These are phyloP conservation scores for Baeospora myosura DNA, from an alignment of 1,284 basidiomycete genomes.

Conservation along the genomic window DNA sequence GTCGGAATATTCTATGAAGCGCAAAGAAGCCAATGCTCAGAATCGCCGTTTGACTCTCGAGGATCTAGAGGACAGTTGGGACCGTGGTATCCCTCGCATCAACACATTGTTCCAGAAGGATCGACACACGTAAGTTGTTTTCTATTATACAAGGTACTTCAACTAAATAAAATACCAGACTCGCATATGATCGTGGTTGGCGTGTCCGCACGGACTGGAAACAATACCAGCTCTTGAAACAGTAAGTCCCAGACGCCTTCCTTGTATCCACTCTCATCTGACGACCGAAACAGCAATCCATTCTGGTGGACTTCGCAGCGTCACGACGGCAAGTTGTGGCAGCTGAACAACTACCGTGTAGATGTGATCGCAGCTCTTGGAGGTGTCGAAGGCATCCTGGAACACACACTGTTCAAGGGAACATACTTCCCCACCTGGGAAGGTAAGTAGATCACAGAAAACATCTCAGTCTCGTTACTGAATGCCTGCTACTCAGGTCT, in stretches of 20 bases:
- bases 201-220: conserved; percentile 95
- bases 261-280: conserved; percentile 1
- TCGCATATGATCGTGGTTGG: conserved; percentile 98
- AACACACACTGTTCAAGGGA: conserved; percentile 97
- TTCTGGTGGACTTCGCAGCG: conserved; percentile 99
- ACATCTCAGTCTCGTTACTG: too few relatives aligned
- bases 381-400: conserved; percentile 94
- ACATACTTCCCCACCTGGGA: conserved; percentile 94
- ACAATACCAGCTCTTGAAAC: conserved; percentile 91
- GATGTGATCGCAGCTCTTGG: conserved; percentile 99
- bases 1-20: conserved; percentile 99
- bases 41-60: conserved; percentile 95
- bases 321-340: conserved; percentile 98
- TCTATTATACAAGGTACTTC: conserved; percentile 5
- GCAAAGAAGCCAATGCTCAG: conserved; percentile 97
- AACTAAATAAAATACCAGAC: conserved; percentile 37
- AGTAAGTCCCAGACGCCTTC: conserved; percentile 37
- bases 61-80: conserved; percentile 96
- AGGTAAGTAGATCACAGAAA: conserved; percentile 35
- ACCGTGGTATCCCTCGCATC: conserved; percentile 96
- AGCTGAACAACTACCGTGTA: conserved; percentile 96
- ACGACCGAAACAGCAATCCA: conserved; percentile 59
- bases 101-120: conserved; percentile 98
- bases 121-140: conserved; percentile 72
- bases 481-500: conserved; percentile 60